Percentiles rank a stretch among this genome's conserved stretches.
These are phyloP conservation scores for Melaleuca alternifolia DNA, from an alignment of 345 rosid species.

Conservation along the genomic window DNA sequence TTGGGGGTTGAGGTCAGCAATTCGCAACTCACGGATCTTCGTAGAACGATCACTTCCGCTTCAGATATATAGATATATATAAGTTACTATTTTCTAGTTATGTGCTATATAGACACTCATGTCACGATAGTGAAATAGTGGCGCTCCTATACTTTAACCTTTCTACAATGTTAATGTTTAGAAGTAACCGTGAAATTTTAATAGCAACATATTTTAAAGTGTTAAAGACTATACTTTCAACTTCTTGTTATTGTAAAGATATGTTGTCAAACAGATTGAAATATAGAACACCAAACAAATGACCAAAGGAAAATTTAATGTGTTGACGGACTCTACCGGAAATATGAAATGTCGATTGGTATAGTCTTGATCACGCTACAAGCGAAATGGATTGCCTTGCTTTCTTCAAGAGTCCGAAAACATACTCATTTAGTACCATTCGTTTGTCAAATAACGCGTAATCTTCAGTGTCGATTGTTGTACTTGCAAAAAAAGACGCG, in stretches of 20 bases:
- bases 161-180: background rate
- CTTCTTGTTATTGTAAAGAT: too few relatives aligned
- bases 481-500: background rate
- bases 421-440: background rate
- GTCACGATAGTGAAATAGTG: background rate
- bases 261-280: background rate
- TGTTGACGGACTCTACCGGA: rapidly evolving
- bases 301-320: background rate
- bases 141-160: background rate
- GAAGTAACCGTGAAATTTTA: background rate
- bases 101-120: background rate
- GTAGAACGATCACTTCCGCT: too few relatives aligned
- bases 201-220: background rate
- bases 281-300: background rate
- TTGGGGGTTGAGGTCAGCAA: too few relatives aligned
- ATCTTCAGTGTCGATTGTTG: background rate
- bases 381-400: background rate
- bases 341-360: background rate
- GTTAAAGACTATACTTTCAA: background rate
- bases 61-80: too few relatives aligned
- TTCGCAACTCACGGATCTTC: too few relatives aligned
- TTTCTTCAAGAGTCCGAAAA: background rate
- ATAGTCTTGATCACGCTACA: background rate
- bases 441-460: background rate
- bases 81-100: too few relatives aligned